Evolutionary conservation across 345 rosid species (phyloP), one percentile per base, ranked within the genome.

Genomic region (Jatropha curcas): DNA sequence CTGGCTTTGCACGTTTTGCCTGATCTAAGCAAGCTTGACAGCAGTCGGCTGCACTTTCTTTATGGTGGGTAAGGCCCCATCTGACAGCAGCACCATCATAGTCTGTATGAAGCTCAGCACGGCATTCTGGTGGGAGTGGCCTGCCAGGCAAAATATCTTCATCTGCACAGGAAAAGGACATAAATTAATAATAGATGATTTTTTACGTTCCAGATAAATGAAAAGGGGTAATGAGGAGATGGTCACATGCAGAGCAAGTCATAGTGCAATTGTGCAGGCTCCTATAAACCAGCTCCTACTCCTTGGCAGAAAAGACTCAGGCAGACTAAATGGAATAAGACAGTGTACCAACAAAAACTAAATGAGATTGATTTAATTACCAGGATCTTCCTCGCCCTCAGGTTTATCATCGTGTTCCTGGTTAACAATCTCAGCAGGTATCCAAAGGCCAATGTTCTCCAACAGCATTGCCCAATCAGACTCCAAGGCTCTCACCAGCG

Each of bases 1-100:
- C 96, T n/a, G 92, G 91, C 65, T 81, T 87, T 2, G 96, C 97
- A 64, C 43, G 71, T 73, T 84, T 87, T 51, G 98, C 96, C 62
- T 93, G 99, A 77, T 92, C 97, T 74, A 91, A 80, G 83, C 99
- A 96, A 65, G 98, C 97, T 70, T 93, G 93, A 83, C 98, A 96
- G 82, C 99, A 96, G 74, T 96, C 97, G 14, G 98, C 98, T 45
- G 98, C 99, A 81, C 98, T 96, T 79, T 93, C 97, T 85, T 91
- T 90, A 62, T 83, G 98, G 80, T 93, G 93, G 19, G 96, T 89
- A 33, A 90, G 97, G 72, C 99, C 99, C 99, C 99, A 93, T 81
- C 90, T 88, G 70, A 96, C 92, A 72, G 99, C 99, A 34, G 74
- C 87, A 33, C 99, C 99, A 58, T 35, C 93, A 69, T 96, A 96